Evolutionary conservation across 2,329 filamentous ascomycete species (phyloP).

Genomic region (Escovopsis sp.): DNA sequence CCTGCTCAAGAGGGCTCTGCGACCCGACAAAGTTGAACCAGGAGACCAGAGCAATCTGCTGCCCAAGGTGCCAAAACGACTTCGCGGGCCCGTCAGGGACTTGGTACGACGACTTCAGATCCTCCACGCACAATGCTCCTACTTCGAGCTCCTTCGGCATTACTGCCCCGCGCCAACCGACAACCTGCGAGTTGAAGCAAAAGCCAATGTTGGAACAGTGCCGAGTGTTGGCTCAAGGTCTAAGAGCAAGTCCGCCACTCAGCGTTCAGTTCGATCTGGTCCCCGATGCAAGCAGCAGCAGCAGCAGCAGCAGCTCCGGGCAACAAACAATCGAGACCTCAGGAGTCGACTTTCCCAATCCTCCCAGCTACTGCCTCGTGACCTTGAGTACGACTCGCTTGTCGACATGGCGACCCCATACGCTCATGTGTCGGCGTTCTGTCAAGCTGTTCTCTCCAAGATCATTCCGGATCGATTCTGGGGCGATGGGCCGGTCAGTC

Average conservation of each 20-base stretch:
- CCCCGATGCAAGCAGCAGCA: not conserved
- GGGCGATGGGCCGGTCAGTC: conserved; percentile 38
- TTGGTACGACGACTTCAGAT: conserved; percentile 56
- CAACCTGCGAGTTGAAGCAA: not conserved
- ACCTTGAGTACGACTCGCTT: conserved; percentile 26
- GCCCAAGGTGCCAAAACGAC: conserved; percentile 43
- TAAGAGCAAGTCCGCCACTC: not conserved
- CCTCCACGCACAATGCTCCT: conserved; percentile 62
- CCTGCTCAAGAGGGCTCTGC: conserved; percentile 43
- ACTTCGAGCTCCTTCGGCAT: conserved; percentile 60
- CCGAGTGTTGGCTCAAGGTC: too few relatives aligned
- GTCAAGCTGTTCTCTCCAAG: conserved; percentile 56
- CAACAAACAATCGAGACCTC: too few relatives aligned
- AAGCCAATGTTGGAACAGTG: too few relatives aligned
- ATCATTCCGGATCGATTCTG: conserved; percentile 66
- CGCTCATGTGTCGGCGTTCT: conserved; percentile 70
- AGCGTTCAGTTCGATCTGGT: not conserved
- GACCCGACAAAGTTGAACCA: not conserved
- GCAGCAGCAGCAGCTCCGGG: too few relatives aligned
- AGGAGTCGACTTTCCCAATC: too few relatives aligned
- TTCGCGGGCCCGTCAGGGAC: conserved; percentile 45
- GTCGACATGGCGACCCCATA: conserved; percentile 53
- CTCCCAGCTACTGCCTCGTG: conserved; percentile 4
- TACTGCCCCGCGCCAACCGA: conserved; percentile 52
- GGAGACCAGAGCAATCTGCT: conserved; percentile 4